phyloP scores from a whole-genome alignment of 2,329 filamentous ascomycete genomes.

The Hypocreales sp. region DNA sequence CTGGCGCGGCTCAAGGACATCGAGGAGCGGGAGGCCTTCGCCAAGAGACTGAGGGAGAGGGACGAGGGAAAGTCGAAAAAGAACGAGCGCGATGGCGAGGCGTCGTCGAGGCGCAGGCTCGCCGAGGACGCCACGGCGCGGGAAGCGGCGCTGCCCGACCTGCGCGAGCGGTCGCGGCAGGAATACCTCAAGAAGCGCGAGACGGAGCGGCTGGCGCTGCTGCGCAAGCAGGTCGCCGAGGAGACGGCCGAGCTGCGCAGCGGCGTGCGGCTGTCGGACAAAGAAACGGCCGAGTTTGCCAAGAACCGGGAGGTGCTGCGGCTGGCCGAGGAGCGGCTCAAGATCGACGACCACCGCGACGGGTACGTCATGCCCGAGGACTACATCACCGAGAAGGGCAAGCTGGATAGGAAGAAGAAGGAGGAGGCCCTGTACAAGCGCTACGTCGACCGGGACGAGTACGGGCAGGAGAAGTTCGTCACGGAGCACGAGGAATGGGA shows the following conservation, averaged over 20 bases:
- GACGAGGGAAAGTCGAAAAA: slow-evolving; percentile 59
- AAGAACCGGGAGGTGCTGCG: slow-evolving; percentile 72
- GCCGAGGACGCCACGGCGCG: slow-evolving; percentile 45
- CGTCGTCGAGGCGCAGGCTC: slow-evolving; percentile 36
- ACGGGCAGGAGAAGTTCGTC: slow-evolving; percentile 75
- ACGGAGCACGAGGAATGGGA: slow-evolving; percentile 98
- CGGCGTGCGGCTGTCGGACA: slow-evolving; percentile 57
- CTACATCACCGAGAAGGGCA: slow-evolving; percentile 87
- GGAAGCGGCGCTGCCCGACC: slow-evolving; percentile 58
- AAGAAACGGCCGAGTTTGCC: slow-evolving; percentile 76
- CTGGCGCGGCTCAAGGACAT: slow-evolving; percentile 48
- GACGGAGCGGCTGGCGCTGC: slow-evolving; percentile 66
- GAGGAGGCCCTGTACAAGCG: slow-evolving; percentile 80
- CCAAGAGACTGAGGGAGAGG: slow-evolving; percentile 57
- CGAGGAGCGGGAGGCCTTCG: slow-evolving; percentile 64
- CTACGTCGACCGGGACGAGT: slow-evolving; percentile 76
- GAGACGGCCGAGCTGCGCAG: slow-evolving; percentile 70
- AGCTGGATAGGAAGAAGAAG: slow-evolving; percentile 75
- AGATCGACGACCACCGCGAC: slow-evolving; percentile 82
- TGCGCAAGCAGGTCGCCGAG: slow-evolving; percentile 80
- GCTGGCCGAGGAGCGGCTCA: slow-evolving; percentile 68
- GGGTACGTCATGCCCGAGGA: slow-evolving; percentile 90
- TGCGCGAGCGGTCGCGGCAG: slow-evolving; percentile 73
- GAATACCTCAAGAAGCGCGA: slow-evolving; percentile 91
- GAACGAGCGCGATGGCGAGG: slow-evolving; percentile 39